phyloP scores from a whole-genome alignment of 306 rosid species.

The Fragaria vesca region DNA sequence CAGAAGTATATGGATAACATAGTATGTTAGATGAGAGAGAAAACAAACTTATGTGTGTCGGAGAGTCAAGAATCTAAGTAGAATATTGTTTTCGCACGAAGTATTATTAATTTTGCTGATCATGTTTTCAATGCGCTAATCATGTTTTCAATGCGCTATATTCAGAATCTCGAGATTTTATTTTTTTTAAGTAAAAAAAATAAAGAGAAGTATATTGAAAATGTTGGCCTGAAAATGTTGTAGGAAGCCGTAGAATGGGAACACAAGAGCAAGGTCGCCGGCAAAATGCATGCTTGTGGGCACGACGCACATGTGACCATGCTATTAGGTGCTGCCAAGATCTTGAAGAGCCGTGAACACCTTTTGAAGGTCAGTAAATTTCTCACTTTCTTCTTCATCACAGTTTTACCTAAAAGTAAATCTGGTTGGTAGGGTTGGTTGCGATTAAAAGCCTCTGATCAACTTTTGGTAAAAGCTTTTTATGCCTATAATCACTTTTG shows the following conservation, averaged over 20 bases:
- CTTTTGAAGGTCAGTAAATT: slow-evolving; percentile 61
- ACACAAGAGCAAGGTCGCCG: slow-evolving; percentile 81
- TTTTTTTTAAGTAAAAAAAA: background rate
- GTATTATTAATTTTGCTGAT: no score
- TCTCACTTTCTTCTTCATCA: background rate
- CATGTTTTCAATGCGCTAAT: background rate
- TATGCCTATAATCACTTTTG: background rate
- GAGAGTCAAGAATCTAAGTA: no score
- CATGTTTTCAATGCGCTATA: background rate
- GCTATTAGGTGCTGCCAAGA: slow-evolving; percentile 94
- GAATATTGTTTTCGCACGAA: no score
- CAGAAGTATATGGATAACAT: rapidly evolving
- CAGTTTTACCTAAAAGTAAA: background rate
- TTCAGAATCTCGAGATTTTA: no score
- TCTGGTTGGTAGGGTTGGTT: background rate
- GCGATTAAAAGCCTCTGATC: background rate
- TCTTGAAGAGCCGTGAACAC: slow-evolving; percentile 80
- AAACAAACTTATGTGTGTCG: no score
- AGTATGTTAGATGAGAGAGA: background rate
- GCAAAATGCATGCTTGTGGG: slow-evolving; percentile 99
- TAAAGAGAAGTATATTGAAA: background rate
- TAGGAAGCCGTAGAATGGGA: slow-evolving; percentile 89
- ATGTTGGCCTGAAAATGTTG: background rate
- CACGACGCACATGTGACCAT: slow-evolving; percentile 98
- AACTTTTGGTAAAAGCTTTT: background rate